Conservation (phyloP, 2,329 filamentous ascomycete genomes). For the Tricladium varicosporioides region DNA sequence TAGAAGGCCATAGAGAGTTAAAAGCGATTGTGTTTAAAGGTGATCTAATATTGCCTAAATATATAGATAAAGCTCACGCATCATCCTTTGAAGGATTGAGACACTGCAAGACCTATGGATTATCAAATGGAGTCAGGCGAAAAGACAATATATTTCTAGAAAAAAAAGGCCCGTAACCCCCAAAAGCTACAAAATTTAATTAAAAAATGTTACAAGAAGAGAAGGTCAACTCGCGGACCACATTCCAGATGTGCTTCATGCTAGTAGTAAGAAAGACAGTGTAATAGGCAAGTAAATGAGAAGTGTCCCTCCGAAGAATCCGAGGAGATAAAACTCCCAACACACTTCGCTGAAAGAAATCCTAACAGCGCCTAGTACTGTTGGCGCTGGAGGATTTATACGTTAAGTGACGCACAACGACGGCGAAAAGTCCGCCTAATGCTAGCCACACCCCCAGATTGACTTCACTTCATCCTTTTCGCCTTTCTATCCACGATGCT, state of each 20-base stretch:
- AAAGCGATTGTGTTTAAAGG: constrained; percentile 21
- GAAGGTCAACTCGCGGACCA: not conserved
- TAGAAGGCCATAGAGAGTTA: constrained; percentile 32
- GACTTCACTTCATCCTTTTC: constrained; percentile 30
- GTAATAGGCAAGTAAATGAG: not conserved
- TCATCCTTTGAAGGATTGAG: not conserved
- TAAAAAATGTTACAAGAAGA: constrained; percentile 1
- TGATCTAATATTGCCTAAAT: constrained; percentile 13
- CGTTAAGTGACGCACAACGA: not conserved
- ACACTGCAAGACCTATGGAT: too few species aligned
- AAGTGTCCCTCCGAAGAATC: not conserved
- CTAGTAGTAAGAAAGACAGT: not conserved
- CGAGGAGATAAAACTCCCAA: not conserved
- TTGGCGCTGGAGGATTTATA: not conserved
- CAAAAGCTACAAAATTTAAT: not conserved
- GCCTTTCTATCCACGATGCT: constrained; percentile 23
- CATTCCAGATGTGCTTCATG: not conserved
- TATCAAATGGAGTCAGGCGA: too few species aligned
- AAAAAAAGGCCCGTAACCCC: not conserved
- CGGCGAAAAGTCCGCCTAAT: too few species aligned
- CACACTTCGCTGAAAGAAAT: not conserved
- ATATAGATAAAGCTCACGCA: too few species aligned
- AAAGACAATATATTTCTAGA: not conserved
- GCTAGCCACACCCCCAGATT: not conserved
- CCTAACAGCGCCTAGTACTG: not conserved